These are phyloP conservation scores for Exophiala sp. DNA, from an alignment of 2,329 filamentous ascomycete genomes.

Conservation along the genomic window DNA sequence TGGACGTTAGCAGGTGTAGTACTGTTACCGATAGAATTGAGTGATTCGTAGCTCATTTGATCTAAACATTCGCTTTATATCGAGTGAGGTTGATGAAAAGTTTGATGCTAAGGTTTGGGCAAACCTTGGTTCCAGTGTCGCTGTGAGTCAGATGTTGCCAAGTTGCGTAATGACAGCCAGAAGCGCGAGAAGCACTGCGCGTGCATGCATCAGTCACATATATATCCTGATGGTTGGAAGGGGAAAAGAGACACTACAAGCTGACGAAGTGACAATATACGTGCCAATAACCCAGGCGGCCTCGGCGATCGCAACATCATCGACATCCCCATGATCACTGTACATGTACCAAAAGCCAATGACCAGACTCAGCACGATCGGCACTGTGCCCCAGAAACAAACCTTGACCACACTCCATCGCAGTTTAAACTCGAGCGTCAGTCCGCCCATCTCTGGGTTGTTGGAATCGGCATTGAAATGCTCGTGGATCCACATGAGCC, in stretches of 20 bases:
- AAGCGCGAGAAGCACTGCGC: constrained; percentile 15
- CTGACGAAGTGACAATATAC: constrained; percentile 14
- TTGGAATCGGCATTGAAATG: constrained; percentile 17
- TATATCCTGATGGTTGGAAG: no score
- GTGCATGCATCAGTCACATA: no score
- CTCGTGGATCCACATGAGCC: constrained; percentile 16
- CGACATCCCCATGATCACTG: constrained; percentile 13
- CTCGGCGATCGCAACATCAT: constrained; percentile 13
- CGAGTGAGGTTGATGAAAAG: background rate
- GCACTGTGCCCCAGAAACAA: constrained; percentile 11
- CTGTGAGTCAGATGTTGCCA: constrained; percentile 8
- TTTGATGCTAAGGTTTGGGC: background rate
- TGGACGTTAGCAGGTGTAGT: background rate
- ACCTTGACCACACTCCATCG: constrained; percentile 16
- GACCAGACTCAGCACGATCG: constrained; percentile 12
- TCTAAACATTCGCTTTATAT: background rate
- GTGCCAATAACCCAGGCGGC: constrained; percentile 15
- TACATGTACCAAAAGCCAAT: constrained; percentile 17
- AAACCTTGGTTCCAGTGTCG: background rate
- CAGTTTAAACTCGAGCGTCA: constrained; percentile 9
- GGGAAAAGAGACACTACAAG: no score
- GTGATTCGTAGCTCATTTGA: background rate
- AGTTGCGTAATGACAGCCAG: constrained; percentile 16
- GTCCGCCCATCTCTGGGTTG: constrained; percentile 7
- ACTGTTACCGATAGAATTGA: background rate